phyloP scores from a whole-genome alignment of 352 stramenopile genomes.

The Pythium insidiosum region DNA sequence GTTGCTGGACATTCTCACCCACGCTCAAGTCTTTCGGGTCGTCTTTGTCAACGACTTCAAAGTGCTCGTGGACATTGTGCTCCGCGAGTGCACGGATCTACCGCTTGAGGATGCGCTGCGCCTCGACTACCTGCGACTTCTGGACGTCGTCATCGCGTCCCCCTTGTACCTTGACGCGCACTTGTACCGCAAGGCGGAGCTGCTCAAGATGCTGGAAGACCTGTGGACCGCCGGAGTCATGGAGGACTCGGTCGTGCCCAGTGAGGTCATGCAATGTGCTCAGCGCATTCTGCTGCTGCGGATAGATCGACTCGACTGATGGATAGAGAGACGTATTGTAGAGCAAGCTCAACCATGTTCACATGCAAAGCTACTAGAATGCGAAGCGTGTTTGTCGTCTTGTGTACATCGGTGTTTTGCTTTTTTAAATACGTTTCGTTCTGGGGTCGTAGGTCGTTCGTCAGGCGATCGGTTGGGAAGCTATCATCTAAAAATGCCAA shows the following conservation, averaged over 20 bases:
- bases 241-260: constrained; percentile 31
- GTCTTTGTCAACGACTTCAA: constrained; percentile 77
- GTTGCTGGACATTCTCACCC: constrained; percentile 40
- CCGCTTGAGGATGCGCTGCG: constrained; percentile 38
- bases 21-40: constrained; percentile 29
- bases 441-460: too few relatives aligned
- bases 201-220: constrained; percentile 39
- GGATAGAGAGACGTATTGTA: too few relatives aligned
- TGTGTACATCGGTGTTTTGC: too few relatives aligned
- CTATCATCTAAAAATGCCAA: too few relatives aligned
- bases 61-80: constrained; percentile 54
- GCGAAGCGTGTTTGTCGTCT: too few relatives aligned
- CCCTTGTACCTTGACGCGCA: constrained; percentile 37
- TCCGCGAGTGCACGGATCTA: constrained; percentile 54
- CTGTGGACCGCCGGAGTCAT: constrained; percentile 26
- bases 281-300: constrained; percentile 45
- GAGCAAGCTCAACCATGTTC: too few relatives aligned
- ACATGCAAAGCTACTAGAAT: too few relatives aligned
- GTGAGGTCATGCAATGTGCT: constrained; percentile 20
- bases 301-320: constrained; percentile 59
- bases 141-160: constrained; percentile 35
- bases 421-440: too few relatives aligned
- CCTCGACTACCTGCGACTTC: constrained; percentile 31
- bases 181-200: constrained; percentile 47
- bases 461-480: too few relatives aligned